Evolutionary conservation across 2,329 filamentous ascomycete species (phyloP).

Genomic region (Penicillium brevicompactum): DNA sequence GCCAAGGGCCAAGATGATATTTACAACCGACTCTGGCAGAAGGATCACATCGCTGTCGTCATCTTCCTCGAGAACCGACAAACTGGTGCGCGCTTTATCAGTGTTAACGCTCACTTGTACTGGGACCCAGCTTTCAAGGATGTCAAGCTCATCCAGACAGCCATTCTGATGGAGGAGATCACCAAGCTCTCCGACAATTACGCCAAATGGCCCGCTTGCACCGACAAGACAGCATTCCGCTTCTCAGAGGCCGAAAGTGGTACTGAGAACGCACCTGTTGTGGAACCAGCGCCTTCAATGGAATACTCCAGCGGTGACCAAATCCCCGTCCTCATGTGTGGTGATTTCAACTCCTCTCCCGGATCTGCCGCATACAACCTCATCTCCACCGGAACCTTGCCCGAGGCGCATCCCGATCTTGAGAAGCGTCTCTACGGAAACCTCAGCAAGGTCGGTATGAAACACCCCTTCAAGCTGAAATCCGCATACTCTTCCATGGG

Average conservation of each 20-base stretch:
- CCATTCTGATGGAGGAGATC: conserved; percentile 90
- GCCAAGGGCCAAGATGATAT: conserved; percentile 98
- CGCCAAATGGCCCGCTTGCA: conserved; percentile 74
- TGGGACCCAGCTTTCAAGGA: conserved; percentile 92
- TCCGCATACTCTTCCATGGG: conserved; percentile 85
- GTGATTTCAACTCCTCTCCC: conserved; percentile 90
- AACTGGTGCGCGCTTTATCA: conserved; percentile 87
- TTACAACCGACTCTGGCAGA: conserved; percentile 97
- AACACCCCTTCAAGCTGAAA: conserved; percentile 90
- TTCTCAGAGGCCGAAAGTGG: conserved; percentile 53
- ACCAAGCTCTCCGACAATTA: conserved; percentile 85
- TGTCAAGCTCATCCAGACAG: conserved; percentile 95
- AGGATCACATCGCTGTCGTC: conserved; percentile 93
- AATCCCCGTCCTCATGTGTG: conserved; percentile 87
- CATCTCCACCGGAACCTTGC: conserved; percentile 76
- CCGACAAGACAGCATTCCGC: conserved; percentile 68
- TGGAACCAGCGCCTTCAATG: conserved; percentile 74
- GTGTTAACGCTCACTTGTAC: conserved; percentile 91
- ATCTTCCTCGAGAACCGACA: conserved; percentile 89
- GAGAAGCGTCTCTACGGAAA: conserved; percentile 83
- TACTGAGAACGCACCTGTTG: conserved; percentile 48
- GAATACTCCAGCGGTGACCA: conserved; percentile 84
- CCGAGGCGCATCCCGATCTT: conserved; percentile 78
- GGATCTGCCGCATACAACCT: conserved; percentile 91
- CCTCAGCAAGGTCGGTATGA: conserved; percentile 88